Conservation (phyloP, 2,329 filamentous ascomycete genomes). For the Sclerotinia trifoliorum region DNA sequence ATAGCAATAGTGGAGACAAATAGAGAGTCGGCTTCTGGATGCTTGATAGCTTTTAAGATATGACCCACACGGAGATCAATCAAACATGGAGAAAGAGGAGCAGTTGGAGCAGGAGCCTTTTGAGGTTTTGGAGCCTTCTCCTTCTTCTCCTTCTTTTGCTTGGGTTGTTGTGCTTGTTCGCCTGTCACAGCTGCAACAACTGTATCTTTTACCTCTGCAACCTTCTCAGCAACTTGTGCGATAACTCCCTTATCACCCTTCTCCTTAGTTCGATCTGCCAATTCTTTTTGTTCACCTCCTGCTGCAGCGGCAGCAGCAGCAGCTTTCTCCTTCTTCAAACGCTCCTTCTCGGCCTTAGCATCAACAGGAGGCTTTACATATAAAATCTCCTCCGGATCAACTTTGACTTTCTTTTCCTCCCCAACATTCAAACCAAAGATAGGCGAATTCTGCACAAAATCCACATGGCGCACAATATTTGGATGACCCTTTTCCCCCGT, state of each 20-base stretch:
- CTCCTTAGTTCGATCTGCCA: slow-evolving; percentile 62
- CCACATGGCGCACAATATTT: slow-evolving; percentile 85
- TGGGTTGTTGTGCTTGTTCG: slow-evolving; percentile 43
- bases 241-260: slow-evolving; percentile 52
- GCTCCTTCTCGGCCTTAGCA: slow-evolving; percentile 93
- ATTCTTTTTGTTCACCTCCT: slow-evolving; percentile 48
- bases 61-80: slow-evolving; percentile 97
- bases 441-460: slow-evolving; percentile 90
- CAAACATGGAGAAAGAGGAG: slow-evolving; percentile 76
- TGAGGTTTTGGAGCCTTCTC: slow-evolving; percentile 78
- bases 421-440: slow-evolving; percentile 69
- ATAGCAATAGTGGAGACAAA: slow-evolving; percentile 95
- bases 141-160: slow-evolving; percentile 83
- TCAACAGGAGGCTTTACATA: slow-evolving; percentile 88
- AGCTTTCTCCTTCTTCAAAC: slow-evolving; percentile 93
- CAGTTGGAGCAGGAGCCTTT: slow-evolving; percentile 64
- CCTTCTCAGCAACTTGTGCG: slow-evolving; percentile 51
- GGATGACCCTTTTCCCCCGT: slow-evolving; percentile 88
- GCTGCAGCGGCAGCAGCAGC: slow-evolving; percentile 56
- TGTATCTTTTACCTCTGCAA: slow-evolving; percentile 43
- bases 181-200: slow-evolving; percentile 41
- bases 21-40: slow-evolving; percentile 94
- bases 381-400: slow-evolving; percentile 77
- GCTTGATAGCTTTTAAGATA: slow-evolving; percentile 92
- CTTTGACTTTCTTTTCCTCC: slow-evolving; percentile 70